A percentile compares a stretch with the other conserved stretches of the same genome.
Conservation (phyloP, 805 yeast genomes). For the Candida broadrunensis region DNA sequence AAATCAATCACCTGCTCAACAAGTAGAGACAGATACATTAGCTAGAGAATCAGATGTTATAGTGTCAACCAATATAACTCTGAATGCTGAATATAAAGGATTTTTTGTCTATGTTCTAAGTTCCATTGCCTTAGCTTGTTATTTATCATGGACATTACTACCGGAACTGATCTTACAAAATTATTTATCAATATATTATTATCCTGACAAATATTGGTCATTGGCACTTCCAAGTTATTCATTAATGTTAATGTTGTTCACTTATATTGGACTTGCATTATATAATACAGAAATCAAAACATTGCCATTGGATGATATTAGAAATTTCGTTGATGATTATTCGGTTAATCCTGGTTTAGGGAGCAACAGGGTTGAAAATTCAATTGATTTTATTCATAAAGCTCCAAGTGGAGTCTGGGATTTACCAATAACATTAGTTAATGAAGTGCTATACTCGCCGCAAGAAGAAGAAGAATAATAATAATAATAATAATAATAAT, state of each 20-base stretch:
- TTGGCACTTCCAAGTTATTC: conserved; percentile 70
- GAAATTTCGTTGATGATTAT: conserved; percentile 69
- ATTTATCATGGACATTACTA: conserved; percentile 70
- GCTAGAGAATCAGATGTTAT: conserved; percentile 68
- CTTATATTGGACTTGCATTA: conserved; percentile 64
- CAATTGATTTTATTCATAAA: conserved; percentile 42
- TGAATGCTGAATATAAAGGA: conserved; percentile 80
- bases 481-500: conserved; percentile 2
- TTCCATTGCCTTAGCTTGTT: conserved; percentile 50
- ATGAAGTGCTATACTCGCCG: conserved; percentile 60
- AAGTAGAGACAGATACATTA: conserved; percentile 39
- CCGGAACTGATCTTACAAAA: conserved; percentile 57
- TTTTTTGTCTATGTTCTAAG: conserved; percentile 77
- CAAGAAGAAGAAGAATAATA: too few species aligned
- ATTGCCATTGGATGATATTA: conserved; percentile 50
- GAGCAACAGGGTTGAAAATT: conserved; percentile 2
- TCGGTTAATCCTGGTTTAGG: conserved; percentile 30
- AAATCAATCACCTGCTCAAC: conserved; percentile 2
- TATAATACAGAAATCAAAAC: conserved; percentile 80
- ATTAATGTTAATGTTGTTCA: conserved; percentile 67
- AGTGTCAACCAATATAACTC: conserved; percentile 51
- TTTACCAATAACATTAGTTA: conserved; percentile 68
- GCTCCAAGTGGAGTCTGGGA: conserved; percentile 88
- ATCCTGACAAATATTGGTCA: conserved; percentile 93
- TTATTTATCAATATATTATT: conserved; percentile 57